Conservation (phyloP, 2,329 filamentous ascomycete species). For the Pestalotiopsis sp. region DNA sequence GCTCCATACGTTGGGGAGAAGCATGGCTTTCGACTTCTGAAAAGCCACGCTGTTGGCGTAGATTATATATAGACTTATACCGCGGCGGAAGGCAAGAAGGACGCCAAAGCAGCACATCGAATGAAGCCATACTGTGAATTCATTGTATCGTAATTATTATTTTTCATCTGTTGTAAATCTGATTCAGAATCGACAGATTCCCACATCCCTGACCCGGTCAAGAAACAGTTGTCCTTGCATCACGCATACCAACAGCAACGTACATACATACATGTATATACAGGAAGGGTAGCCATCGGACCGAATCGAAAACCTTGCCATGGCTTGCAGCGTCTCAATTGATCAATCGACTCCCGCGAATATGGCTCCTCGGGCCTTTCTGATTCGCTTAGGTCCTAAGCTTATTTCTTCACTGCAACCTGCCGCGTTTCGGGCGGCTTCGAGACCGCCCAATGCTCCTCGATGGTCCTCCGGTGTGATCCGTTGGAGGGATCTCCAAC, state of each 20-base stretch:
- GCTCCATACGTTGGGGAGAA: background rate
- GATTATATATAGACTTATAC: background rate
- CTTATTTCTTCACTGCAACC: background rate
- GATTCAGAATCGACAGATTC: background rate
- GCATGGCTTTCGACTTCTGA: background rate
- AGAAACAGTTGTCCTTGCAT: background rate
- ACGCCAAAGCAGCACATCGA: background rate
- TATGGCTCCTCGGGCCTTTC: constrained; percentile 5
- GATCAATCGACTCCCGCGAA: background rate
- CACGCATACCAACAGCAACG: background rate
- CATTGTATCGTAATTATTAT: background rate
- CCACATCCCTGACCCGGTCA: background rate
- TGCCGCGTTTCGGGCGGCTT: constrained; percentile 7
- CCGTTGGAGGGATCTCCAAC: background rate
- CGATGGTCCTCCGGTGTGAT: background rate
- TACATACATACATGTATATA: background rate
- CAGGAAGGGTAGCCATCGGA: background rate
- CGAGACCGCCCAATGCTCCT: background rate
- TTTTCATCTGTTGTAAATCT: background rate
- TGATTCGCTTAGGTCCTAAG: constrained; percentile 5
- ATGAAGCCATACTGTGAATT: background rate
- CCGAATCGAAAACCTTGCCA: constrained; percentile 2
- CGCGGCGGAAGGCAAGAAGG: background rate
- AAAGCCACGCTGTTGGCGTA: background rate
- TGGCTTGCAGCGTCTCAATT: background rate